A percentile compares a stretch with the other conserved stretches of the same genome.
These are phyloP conservation scores for Macrophomina tecta DNA, from an alignment of 2,329 filamentous ascomycete species.

Conservation along the genomic window DNA sequence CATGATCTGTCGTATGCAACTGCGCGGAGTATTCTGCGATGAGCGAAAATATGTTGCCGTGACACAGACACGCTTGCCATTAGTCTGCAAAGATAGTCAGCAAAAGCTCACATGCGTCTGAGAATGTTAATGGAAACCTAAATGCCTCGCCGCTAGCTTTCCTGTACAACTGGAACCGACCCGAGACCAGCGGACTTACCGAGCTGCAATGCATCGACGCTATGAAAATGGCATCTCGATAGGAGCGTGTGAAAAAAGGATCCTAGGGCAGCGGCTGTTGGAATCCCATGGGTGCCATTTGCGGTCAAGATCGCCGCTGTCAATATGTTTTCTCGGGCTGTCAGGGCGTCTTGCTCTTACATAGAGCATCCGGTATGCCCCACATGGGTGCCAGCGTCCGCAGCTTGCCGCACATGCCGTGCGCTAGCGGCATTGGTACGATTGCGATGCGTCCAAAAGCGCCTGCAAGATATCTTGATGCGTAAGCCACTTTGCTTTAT, in stretches of 20 bases:
- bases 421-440: neutral
- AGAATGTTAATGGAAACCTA: neutral
- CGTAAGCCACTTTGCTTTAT: neutral
- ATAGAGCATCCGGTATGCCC: neutral
- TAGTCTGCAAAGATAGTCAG: neutral
- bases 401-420: neutral
- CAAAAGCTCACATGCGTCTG: neutral
- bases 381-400: neutral
- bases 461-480: neutral
- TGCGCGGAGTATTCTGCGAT: neutral
- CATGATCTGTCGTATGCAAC: conserved; percentile 9
- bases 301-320: neutral
- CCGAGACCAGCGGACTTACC: neutral
- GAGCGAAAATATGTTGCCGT: neutral
- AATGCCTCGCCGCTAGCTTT: neutral
- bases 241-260: neutral
- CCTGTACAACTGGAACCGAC: neutral
- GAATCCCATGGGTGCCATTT: neutral
- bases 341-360: neutral
- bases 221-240: neutral
- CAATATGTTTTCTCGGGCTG: neutral
- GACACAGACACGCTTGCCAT: neutral
- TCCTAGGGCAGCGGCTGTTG: neutral
- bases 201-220: neutral
- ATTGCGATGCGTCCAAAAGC: neutral